Percentiles rank a stretch among this genome's conserved stretches.
Conservation (phyloP, 148 eudicot genomes). For the Beta vulgaris region DNA sequence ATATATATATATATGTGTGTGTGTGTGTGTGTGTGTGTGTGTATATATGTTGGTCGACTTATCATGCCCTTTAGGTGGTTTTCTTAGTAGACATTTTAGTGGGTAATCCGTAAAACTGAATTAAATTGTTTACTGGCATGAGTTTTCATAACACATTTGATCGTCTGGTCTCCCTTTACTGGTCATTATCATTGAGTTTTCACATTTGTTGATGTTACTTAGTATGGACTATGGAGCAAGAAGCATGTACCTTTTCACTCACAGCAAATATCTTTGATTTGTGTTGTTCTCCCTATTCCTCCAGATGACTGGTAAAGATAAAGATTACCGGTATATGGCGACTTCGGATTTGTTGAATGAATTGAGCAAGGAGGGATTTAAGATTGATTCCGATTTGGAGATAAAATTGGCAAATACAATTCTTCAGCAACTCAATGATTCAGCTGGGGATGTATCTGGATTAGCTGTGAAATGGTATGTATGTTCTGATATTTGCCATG, state of each 20-base stretch:
- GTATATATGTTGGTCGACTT: too few species aligned
- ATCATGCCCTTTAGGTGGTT: neutral
- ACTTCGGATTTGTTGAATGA: slow-evolving; percentile 97
- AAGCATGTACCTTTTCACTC: neutral
- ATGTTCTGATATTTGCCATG: neutral
- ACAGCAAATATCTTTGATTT: neutral
- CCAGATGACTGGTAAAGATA: slow-evolving; percentile 90
- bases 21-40: too few species aligned
- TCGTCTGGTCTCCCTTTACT: neutral
- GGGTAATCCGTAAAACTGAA: neutral
- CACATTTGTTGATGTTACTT: neutral
- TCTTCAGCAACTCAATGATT: slow-evolving; percentile 93
- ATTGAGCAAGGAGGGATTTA: slow-evolving; percentile 80
- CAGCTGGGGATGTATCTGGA: slow-evolving; percentile 96
- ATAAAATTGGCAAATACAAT: slow-evolving; percentile 71
- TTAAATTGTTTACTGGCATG: neutral
- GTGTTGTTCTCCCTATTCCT: neutral
- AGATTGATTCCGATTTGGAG: slow-evolving; percentile 73
- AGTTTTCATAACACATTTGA: neutral
- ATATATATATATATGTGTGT: too few species aligned
- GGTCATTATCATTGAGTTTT: too few species aligned
- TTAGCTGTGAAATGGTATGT: slow-evolving; percentile 93
- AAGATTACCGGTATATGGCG: slow-evolving; percentile 94
- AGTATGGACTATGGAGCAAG: neutral
- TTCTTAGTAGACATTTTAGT: too few species aligned